Conservation (phyloP, 2,329 filamentous ascomycete genomes). For the Colletotrichum abscissum region DNA sequence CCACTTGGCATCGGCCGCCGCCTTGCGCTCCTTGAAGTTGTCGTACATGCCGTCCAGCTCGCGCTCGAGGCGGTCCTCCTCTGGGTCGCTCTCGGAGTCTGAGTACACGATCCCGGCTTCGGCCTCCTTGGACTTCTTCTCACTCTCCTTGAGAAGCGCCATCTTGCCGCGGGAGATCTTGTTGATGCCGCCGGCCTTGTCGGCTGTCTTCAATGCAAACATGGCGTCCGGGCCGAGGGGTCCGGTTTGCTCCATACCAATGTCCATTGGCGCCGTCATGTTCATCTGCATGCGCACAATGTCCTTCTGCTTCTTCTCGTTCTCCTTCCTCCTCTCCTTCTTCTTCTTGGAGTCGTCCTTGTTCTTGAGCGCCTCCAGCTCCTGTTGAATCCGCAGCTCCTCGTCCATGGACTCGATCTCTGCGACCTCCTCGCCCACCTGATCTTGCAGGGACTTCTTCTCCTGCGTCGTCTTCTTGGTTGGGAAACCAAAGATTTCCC, state of each 20-base stretch:
- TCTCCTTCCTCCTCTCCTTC: conserved; percentile 86
- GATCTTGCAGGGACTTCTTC: conserved; percentile 47
- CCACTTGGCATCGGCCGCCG: conserved; percentile 85
- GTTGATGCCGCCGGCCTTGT: conserved; percentile 77
- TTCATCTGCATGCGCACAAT: conserved; percentile 97
- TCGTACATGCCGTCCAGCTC: conserved; percentile 92
- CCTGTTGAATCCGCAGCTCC: conserved; percentile 89
- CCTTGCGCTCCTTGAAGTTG: conserved; percentile 82
- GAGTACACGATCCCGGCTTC: conserved; percentile 65
- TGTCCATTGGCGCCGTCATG: conserved; percentile 96
- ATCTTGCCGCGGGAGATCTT: conserved; percentile 84
- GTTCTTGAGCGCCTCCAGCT: conserved; percentile 85
- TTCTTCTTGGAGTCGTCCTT: conserved; percentile 81
- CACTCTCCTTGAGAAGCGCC: conserved; percentile 70
- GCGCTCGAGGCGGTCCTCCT: conserved; percentile 82
- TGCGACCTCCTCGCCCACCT: conserved; percentile 76
- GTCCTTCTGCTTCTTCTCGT: conserved; percentile 94
- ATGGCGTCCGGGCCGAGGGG: conserved; percentile 84
- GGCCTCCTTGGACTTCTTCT: conserved; percentile 61
- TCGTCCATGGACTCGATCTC: conserved; percentile 94
- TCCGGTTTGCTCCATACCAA: conserved; percentile 88
- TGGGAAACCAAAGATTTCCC: conserved; percentile 90
- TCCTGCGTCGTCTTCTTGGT: conserved; percentile 71
- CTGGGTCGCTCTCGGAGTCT: conserved; percentile 67
- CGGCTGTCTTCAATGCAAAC: conserved; percentile 85